A percentile compares a stretch with the other conserved stretches of the same genome.
Evolutionary conservation across 305 asterid genomes (phyloP).

Genomic region (Fraxinus albicans): DNA sequence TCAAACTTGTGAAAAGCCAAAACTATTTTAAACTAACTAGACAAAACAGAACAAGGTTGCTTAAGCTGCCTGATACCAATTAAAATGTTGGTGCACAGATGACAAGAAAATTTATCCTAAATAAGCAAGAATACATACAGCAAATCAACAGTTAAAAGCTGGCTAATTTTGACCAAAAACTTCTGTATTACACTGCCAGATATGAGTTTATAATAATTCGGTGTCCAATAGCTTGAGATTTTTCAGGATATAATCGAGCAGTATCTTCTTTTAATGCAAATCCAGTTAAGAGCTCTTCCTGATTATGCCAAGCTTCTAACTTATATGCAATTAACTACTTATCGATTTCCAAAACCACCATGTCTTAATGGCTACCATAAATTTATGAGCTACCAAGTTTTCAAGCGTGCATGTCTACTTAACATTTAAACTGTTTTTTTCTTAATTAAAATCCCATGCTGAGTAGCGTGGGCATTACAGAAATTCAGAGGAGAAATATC

Average conservation of each 20-base stretch:
- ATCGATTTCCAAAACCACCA: background rate
- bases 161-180: background rate
- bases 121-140: background rate
- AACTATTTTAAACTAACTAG: background rate
- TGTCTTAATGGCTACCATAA: background rate
- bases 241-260: background rate
- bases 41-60: background rate
- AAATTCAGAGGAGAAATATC: background rate
- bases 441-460: background rate
- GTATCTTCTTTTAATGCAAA: background rate
- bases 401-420: background rate
- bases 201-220: background rate
- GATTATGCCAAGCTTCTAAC: background rate
- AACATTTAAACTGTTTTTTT: background rate
- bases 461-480: background rate
- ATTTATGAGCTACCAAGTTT: background rate
- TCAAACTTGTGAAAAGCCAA: background rate
- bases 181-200: background rate
- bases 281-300: background rate
- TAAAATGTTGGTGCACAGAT: background rate
- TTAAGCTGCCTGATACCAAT: background rate
- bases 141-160: background rate
- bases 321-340: background rate
- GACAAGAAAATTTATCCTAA: background rate
- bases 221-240: background rate